A percentile compares a stretch with the other conserved stretches of the same genome.
phyloP scores from a whole-genome alignment of 805 yeast genomes.

The Maudiozyma pseudohumilis region DNA sequence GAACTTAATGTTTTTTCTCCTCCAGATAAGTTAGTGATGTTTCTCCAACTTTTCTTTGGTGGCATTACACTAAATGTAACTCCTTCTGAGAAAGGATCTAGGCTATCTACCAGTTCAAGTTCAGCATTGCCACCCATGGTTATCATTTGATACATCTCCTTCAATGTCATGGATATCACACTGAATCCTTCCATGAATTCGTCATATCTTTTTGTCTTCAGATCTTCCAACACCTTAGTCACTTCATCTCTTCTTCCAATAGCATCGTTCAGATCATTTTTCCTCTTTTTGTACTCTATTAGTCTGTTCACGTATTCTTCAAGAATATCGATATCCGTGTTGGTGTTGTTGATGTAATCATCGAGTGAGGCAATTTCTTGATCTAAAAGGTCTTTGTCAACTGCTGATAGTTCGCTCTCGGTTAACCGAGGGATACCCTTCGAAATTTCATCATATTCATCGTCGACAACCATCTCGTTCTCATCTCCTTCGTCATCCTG shows the following conservation, averaged over 20 bases:
- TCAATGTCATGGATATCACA: constrained; percentile 73
- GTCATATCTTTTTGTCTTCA: constrained; percentile 63
- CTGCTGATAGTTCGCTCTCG: constrained; percentile 39
- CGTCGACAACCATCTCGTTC: constrained; percentile 25
- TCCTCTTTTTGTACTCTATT: constrained; percentile 53
- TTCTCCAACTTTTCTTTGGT: constrained; percentile 96
- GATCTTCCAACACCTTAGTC: constrained; percentile 51
- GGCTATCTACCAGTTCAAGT: constrained; percentile 83
- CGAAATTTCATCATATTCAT: constrained; percentile 13
- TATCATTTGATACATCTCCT: constrained; percentile 96
- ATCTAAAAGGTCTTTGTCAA: constrained; percentile 42
- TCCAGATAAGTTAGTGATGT: constrained; percentile 88
- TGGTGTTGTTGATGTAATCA: constrained; percentile 42
- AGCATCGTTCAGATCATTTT: constrained; percentile 57
- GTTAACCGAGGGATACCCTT: constrained; percentile 34
- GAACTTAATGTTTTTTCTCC: constrained; percentile 97
- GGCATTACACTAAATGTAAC: constrained; percentile 97
- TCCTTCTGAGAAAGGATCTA: constrained; percentile 98
- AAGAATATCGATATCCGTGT: constrained; percentile 63
- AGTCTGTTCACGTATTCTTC: constrained; percentile 65
- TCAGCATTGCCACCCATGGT: constrained; percentile 99
- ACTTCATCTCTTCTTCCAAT: constrained; percentile 55
- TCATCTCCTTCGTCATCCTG: background rate
- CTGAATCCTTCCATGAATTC: constrained; percentile 93
- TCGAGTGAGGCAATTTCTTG: constrained; percentile 47